A percentile compares a stretch with the other conserved stretches of the same genome.
phyloP scores from a whole-genome alignment of 2,329 filamentous ascomycete genomes.

The Aspergillus hortae region DNA sequence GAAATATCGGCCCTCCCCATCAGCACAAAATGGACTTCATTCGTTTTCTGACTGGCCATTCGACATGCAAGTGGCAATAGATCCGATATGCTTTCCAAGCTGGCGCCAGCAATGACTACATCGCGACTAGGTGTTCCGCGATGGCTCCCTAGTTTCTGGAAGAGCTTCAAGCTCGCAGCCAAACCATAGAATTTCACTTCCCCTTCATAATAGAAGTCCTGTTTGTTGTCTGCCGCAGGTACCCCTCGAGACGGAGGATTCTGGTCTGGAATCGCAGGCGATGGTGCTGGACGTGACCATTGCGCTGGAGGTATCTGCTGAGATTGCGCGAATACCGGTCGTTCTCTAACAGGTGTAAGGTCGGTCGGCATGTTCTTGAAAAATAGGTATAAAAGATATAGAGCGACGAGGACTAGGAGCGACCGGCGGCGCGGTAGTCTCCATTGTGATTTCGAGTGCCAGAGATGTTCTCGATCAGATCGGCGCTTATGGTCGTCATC shows the following conservation, averaged over 20 bases:
- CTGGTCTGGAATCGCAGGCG: constrained; percentile 7
- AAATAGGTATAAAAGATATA: constrained; percentile 60
- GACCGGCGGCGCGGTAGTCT: constrained; percentile 48
- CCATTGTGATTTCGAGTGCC: constrained; percentile 33
- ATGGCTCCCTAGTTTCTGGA: constrained; percentile 53
- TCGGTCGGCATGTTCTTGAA: constrained; percentile 60
- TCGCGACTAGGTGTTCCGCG: constrained; percentile 57
- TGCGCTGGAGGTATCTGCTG: constrained; percentile 14
- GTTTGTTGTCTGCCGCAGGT: constrained; percentile 18
- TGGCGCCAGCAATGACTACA: constrained; percentile 75
- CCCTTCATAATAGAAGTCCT: constrained; percentile 60
- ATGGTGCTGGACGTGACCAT: constrained; percentile 7
- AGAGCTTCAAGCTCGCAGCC: constrained; percentile 58
- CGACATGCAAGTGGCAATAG: constrained; percentile 81
- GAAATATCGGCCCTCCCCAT: constrained; percentile 70
- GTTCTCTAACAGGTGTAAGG: constrained; percentile 31
- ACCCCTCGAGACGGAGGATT: constrained; percentile 13
- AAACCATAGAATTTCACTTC: constrained; percentile 67
- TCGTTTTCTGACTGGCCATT: constrained; percentile 69
- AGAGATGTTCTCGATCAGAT: constrained; percentile 22
- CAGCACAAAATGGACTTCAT: constrained; percentile 76
- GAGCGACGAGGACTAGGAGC: constrained; percentile 44
- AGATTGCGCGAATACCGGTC: constrained; percentile 25
- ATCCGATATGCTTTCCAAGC: constrained; percentile 66
- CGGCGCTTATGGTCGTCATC: constrained; percentile 57